A percentile compares a stretch with the other conserved stretches of the same genome.
Evolutionary conservation across 768 basidiomycete species (phyloP).

Genomic region (Boletus patriciae): DNA sequence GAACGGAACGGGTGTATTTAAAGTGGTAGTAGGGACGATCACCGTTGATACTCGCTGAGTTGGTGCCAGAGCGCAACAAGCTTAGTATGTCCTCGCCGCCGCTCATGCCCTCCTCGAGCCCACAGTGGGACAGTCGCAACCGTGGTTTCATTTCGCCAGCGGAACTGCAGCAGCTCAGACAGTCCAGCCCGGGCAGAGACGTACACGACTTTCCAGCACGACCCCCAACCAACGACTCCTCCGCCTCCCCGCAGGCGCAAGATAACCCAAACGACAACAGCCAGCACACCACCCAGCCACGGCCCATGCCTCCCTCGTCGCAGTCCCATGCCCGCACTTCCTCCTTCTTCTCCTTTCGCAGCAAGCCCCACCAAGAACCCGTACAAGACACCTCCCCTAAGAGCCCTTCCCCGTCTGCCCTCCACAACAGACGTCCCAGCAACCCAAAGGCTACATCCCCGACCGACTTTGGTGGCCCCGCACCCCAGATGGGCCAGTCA

Average conservation of each 20-base stretch:
- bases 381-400: slow-evolving; percentile 19
- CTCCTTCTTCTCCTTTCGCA: slow-evolving; percentile 66
- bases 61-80: neutral
- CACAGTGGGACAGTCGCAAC: slow-evolving; percentile 37
- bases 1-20: neutral
- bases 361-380: slow-evolving; percentile 32
- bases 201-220: slow-evolving; percentile 37
- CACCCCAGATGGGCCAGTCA: slow-evolving; percentile 36
- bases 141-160: slow-evolving; percentile 37
- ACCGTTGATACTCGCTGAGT: neutral
- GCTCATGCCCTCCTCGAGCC: slow-evolving; percentile 28
- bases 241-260: slow-evolving; percentile 10
- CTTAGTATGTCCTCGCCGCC: slow-evolving; percentile 21
- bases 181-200: slow-evolving; percentile 33
- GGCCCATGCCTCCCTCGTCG: slow-evolving; percentile 26
- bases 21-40: slow-evolving; percentile 9
- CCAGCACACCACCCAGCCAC: slow-evolving; percentile 23
- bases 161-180: slow-evolving; percentile 35
- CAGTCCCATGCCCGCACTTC: slow-evolving; percentile 58
- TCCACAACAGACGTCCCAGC: slow-evolving; percentile 19
- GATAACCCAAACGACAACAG: slow-evolving; percentile 19
- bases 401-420: slow-evolving; percentile 8
- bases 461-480: slow-evolving; percentile 24
- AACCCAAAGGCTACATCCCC: slow-evolving; percentile 8
- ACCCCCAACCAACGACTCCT: slow-evolving; percentile 17